Conservation (phyloP, 306 rosid genomes). For the Gastrolobium bilobum region DNA sequence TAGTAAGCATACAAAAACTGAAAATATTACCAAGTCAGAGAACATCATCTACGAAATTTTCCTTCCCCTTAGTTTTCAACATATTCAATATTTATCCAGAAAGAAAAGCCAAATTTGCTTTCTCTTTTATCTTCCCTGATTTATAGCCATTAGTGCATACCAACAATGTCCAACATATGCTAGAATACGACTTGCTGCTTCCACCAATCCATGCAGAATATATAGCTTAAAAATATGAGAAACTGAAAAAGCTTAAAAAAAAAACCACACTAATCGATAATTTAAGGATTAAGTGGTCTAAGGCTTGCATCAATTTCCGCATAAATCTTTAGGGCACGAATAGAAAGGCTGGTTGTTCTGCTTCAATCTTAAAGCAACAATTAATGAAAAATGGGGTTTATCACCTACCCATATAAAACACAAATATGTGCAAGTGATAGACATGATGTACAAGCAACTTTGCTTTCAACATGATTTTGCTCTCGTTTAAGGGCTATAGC, state of each 20-base stretch:
- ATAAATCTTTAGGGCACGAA: neutral
- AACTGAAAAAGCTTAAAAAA: neutral
- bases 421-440: neutral
- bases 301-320: neutral
- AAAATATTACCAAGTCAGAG: neutral
- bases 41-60: neutral
- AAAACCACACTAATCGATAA: neutral
- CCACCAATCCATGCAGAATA: neutral
- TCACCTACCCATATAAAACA: neutral
- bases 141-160: neutral
- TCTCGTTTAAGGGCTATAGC: neutral
- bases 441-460: neutral
- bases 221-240: neutral
- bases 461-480: neutral
- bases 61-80: neutral
- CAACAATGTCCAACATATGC: neutral
- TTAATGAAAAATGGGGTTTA: neutral
- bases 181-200: conserved; percentile 9
- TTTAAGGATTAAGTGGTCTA: neutral
- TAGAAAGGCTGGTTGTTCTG: neutral
- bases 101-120: neutral
- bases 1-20: neutral
- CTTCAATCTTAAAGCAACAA: neutral
- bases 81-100: neutral
- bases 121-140: neutral